phyloP scores from a whole-genome alignment of 176 grass and related monocot genomes.

The Bothriochloa decipiens region DNA sequence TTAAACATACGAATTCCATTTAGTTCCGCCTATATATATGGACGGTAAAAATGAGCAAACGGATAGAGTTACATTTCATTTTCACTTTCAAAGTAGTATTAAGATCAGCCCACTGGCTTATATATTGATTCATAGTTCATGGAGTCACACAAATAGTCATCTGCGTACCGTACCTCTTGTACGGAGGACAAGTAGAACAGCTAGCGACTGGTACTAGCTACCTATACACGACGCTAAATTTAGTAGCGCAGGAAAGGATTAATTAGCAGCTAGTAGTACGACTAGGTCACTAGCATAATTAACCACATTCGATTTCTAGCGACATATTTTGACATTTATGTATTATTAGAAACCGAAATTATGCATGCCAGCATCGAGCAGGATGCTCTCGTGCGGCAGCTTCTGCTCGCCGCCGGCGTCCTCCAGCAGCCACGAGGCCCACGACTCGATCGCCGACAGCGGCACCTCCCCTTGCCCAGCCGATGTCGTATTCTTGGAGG shows the following conservation, averaged over 20 bases:
- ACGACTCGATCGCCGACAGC: conserved; percentile 60
- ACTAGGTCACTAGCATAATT: not conserved
- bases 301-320: not conserved
- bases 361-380: conserved; percentile 17
- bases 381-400: conserved; percentile 15
- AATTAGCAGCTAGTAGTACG: not conserved
- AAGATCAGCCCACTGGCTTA: not conserved
- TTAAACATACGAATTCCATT: no score
- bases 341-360: conserved; percentile 23
- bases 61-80: not conserved
- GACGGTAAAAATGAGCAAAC: not conserved
- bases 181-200: not conserved
- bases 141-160: not conserved
- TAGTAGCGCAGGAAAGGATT: not conserved
- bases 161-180: not conserved
- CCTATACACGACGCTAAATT: not conserved
- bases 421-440: conserved; percentile 55
- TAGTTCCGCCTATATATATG: no score
- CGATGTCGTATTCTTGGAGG: not conserved
- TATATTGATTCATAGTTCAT: not conserved
- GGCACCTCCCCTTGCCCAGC: not conserved
- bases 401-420: conserved; percentile 42
- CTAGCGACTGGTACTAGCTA: not conserved
- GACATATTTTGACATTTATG: not conserved
- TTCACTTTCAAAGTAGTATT: not conserved